Base-by-base conservation (phyloP, 345 rosid genomes). In the Lepidium africanum region DNA sequence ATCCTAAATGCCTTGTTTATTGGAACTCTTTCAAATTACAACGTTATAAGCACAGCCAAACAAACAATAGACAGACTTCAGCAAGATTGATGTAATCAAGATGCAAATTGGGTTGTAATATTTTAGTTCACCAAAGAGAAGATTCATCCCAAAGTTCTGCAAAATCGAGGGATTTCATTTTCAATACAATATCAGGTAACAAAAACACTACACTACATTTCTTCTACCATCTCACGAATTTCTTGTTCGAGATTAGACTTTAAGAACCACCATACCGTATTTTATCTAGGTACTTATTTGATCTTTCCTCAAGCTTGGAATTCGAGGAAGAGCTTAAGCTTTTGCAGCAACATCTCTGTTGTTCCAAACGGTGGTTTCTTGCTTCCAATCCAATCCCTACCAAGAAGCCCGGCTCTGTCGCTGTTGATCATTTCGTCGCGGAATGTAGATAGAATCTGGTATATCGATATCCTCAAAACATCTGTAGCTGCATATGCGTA, bases 401-500 rank as follows among this genome's bases (percentile, higher is more conserved):
- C 95, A 38, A 94, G 92, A 53, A 74, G 71, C 3, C 90, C 86
- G 1, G 85, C 71, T 72, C 84, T 85, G 52, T 84, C 90, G 50
- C 86, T 78, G 9, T 76, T 67, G 9, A 83, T 36, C 99, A 91
- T 91, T 83, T 87, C 97, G 5, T 75, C 41, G 10, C 90, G 86
- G 85, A 94, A 94, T 41, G 86, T 74, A 12, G 86, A 82, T 16
- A 83, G 84, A n/a, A 94, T 78, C 65, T 69, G 61, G 76, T 89
- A 91, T 15, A 91, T 74, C 16, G 99, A 91, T 53, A 88, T 83
- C 72, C 77, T 86, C 36, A 86, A 69, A 58, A 94, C 86, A 80
- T 91, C 97, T 10, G 93, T 79, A 59, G 79, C 82, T 55, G 95
- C 91, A 38, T 82, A 89, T 2, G 91, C 96, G 54, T 83, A 80